Percentiles rank a stretch among this genome's conserved stretches.
These are phyloP conservation scores for Backusella westeae DNA, from an alignment of 192 early-diverging fungal species.

Conservation along the genomic window DNA sequence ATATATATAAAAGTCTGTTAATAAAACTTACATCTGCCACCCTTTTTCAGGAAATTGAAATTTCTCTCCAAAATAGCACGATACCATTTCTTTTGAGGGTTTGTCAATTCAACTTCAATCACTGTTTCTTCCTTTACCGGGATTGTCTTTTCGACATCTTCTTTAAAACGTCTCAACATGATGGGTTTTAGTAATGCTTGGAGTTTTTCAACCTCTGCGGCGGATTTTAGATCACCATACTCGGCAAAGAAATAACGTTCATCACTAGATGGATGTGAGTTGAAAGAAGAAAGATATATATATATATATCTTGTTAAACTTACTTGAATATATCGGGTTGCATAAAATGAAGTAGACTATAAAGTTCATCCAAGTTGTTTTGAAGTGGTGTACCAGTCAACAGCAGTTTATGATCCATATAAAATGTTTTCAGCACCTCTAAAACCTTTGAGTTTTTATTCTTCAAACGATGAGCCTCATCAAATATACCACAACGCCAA, in stretches of 20 bases:
- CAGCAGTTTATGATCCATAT: conserved; percentile 74
- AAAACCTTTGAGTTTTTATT: conserved; percentile 80
- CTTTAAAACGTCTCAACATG: conserved; percentile 85
- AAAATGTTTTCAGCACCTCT: conserved; percentile 72
- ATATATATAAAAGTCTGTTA: background rate
- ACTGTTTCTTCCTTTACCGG: conserved; percentile 91
- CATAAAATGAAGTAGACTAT: conserved; percentile 79
- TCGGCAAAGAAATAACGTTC: conserved; percentile 67
- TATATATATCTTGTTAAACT: background rate
- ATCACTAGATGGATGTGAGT: conserved; percentile 25
- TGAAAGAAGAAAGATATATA: background rate
- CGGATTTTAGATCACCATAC: conserved; percentile 66
- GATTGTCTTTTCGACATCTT: conserved; percentile 86
- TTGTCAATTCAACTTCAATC: conserved; percentile 84
- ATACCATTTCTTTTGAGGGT: conserved; percentile 83
- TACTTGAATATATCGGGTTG: conserved; percentile 69
- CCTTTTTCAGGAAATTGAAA: conserved; percentile 79
- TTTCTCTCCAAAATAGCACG: conserved; percentile 81
- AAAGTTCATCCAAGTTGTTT: conserved; percentile 81
- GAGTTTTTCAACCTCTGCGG: conserved; percentile 75
- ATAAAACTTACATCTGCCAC: conserved; percentile 48
- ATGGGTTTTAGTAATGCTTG: conserved; percentile 78
- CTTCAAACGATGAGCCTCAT: conserved; percentile 87
- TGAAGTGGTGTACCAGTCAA: conserved; percentile 86
- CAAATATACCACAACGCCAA: conserved; percentile 74